Base-by-base conservation (phyloP, 345 rosid species). In the Aethionema arabicum region DNA sequence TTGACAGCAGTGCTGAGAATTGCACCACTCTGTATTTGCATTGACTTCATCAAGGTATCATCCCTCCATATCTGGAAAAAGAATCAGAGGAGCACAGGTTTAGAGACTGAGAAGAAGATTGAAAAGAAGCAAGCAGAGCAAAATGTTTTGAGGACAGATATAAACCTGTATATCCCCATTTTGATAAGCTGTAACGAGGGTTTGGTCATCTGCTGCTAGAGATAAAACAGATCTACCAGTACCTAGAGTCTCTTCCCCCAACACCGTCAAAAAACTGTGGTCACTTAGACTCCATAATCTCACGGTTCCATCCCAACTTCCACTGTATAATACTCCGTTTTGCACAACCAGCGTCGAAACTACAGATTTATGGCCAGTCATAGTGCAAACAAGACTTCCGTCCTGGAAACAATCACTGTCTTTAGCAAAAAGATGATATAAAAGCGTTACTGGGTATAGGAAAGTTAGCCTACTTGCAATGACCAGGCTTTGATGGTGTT, bases 261-360 rank as follows among this genome's bases (percentile, higher is more conserved):
- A 74, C 33, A 89, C 86, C 11, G 91, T 77, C 81, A 92, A 72
- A 57, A 83, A 77, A 74, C 83, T 75, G 55, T 87, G 91, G 77
- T 92, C 95, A 78, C 76, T 77, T 36, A 89, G 81, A 76, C 88
- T 81, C 98, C 97, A 89, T 57, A 92, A 74, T 57, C 89, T 64
- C 56, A 92, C 64, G 46, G 88, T 87, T 64, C 98, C 97, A 77
- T 89, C 98, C 92, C 95, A 87, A 70, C 98, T 87, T 46, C 98
- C 97, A 41, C 98, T 87, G 54, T 89, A 85, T 60, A 92, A 81
- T 44, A 90, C 83, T 46, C 93, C 91, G 39, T 81, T 70, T 12
- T 41, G 65, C 44, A 81, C 80, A 49, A 82, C 72, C 56, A 92
- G 74, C 0, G 95, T 14, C 21, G 98, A 86, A 66, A 92, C 96